Percentiles rank a stretch among this genome's conserved stretches.
Evolutionary conservation across 2,329 filamentous ascomycete species (phyloP).

Genomic region (Aspergillus viridinutans): DNA sequence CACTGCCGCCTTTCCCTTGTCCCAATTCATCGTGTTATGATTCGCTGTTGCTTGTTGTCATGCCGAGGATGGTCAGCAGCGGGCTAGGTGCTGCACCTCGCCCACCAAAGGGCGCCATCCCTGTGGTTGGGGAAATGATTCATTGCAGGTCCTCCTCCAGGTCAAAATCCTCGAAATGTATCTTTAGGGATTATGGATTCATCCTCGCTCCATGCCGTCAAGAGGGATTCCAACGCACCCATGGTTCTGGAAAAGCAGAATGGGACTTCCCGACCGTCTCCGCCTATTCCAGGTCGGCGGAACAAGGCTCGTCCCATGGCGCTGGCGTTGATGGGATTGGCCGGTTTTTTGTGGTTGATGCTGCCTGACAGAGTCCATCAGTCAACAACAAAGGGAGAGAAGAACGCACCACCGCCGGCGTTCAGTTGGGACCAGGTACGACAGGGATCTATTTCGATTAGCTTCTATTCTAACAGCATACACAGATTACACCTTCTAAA

Average conservation of each 20-base stretch:
- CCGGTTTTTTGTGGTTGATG: conserved; percentile 6
- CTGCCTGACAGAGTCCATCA: not conserved
- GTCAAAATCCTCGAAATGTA: not conserved
- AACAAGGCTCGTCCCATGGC: conserved; percentile 1
- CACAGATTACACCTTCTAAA: conserved; percentile 24
- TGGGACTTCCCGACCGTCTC: not conserved
- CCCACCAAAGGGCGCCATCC: not conserved
- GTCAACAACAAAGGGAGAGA: not conserved
- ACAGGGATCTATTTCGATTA: not conserved
- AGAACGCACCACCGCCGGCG: not conserved
- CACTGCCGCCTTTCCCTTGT: not conserved
- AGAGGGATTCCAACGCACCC: not conserved
- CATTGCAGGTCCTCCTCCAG: not conserved
- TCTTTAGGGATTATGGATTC: not conserved
- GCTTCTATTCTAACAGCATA: not conserved
- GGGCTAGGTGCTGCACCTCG: not conserved
- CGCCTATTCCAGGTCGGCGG: not conserved
- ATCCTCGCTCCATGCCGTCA: not conserved
- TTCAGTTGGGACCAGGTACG: conserved; percentile 16
- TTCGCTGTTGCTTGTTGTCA: not conserved
- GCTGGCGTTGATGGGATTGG: conserved; percentile 8
- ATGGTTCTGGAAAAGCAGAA: not conserved
- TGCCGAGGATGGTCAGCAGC: not conserved
- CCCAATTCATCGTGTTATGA: not conserved
- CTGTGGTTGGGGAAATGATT: not conserved